Conservation (phyloP, 2,329 filamentous ascomycete genomes). For the Fonsecaea nubica region DNA sequence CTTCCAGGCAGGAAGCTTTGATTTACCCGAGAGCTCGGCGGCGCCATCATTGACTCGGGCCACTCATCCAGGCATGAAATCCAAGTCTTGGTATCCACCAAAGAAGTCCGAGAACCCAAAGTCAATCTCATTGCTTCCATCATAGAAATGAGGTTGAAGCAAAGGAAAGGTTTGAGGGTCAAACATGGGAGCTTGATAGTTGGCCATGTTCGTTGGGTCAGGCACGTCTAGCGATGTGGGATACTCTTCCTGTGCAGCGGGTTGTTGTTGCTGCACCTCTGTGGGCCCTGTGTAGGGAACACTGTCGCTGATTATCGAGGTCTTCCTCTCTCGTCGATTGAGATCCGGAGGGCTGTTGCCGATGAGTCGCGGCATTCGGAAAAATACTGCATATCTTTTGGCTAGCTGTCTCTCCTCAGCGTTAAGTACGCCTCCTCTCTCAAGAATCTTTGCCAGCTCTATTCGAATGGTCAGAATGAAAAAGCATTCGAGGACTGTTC, state of each 20-base stretch:
- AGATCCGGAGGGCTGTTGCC: slow-evolving; percentile 22
- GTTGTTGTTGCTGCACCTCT: slow-evolving; percentile 25
- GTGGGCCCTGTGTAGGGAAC: slow-evolving; percentile 1
- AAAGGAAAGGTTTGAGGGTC: slow-evolving; percentile 25
- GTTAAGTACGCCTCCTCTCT: slow-evolving; percentile 23
- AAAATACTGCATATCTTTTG: slow-evolving; percentile 32
- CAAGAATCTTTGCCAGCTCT: slow-evolving; percentile 33
- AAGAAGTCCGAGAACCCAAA: slow-evolving; percentile 34
- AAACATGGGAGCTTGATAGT: slow-evolving; percentile 26
- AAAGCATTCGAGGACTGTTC: no score
- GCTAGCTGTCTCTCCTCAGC: slow-evolving; percentile 30
- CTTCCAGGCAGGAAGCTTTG: not conserved
- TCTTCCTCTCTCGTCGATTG: slow-evolving; percentile 4
- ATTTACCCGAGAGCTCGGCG: not conserved
- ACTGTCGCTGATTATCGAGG: slow-evolving; percentile 19
- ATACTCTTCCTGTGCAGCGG: slow-evolving; percentile 12
- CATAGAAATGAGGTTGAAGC: slow-evolving; percentile 21
- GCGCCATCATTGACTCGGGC: not conserved
- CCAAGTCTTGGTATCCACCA: slow-evolving; percentile 24
- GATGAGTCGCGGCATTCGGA: slow-evolving; percentile 30
- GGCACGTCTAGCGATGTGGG: slow-evolving; percentile 12
- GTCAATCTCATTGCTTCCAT: slow-evolving; percentile 24
- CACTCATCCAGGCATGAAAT: slow-evolving; percentile 16
- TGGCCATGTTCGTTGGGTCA: slow-evolving; percentile 3
- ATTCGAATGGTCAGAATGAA: not conserved